Base-by-base conservation (phyloP, 768 basidiomycete genomes). In the Hericium alpestre region DNA sequence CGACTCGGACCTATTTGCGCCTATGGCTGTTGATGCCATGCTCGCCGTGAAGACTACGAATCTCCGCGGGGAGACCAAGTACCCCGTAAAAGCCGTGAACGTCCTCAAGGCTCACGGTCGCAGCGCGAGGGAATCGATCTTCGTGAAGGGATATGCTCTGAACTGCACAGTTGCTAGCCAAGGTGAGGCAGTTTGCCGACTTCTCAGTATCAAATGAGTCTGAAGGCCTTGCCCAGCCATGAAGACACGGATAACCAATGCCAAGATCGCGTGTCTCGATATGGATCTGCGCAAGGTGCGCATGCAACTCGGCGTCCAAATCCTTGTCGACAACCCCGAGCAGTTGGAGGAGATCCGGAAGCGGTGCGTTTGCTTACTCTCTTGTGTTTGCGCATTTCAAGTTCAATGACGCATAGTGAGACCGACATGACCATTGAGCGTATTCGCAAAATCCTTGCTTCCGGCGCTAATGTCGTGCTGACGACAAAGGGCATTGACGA, bases 401-500 rank as follows among this genome's bases (percentile, higher is more conserved):
- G 11, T 53, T 13, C 27, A 43, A n/a, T 41, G n/a, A 16, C 50
- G 23, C 48, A 25, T 61, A 95, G 94, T 59, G 96, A 99, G 74
- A 79, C 90, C 16, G 96, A 97, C 67, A 97, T 99, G 64, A 95
- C 91, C 1, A 76, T 98, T 41, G 96, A 98, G 72, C 81, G 93
- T 55, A 88, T 98, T 63, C 84, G 92, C 60, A 98, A 98, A 77
- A 94, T 98, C 64, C 77, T 99, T 59, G 93, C 86, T 4, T 80
- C 95, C 13, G 96, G 96, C 38, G 96, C 96, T 37, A 98, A 98
- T 66, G 96, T 98, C 59, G 84, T 98, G 43, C 73, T 98, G 56
- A 99, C 96, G 13, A 97, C 96, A 12, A 98, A 98, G 71, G 96
- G 96, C 39, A 99, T 98, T 64, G 96, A 99, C 65, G 96, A 99